A percentile compares a stretch with the other conserved stretches of the same genome.
phyloP scores from a whole-genome alignment of 148 eudicot genomes.

The Cornus controversa region DNA sequence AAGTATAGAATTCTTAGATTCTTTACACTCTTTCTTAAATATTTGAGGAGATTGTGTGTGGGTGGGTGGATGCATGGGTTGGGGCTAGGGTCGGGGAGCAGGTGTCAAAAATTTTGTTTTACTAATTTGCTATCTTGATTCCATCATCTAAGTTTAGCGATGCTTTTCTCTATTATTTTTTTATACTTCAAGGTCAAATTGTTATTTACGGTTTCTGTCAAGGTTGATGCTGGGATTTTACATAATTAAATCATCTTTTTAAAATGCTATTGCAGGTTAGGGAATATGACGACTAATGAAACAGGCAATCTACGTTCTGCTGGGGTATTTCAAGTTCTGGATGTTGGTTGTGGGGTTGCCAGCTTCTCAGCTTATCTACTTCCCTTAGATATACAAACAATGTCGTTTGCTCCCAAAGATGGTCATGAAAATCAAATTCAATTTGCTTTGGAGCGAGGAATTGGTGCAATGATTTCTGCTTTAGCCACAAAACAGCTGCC shows the following conservation, averaged over 20 bases:
- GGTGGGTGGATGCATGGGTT: no score
- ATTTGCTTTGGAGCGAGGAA: slow-evolving; percentile 93
- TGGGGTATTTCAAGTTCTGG: slow-evolving; percentile 87
- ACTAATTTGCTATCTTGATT: not conserved
- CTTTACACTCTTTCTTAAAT: no score
- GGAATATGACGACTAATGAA: slow-evolving; percentile 85
- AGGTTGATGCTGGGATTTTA: not conserved
- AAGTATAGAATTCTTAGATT: no score
- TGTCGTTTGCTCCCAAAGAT: slow-evolving; percentile 99
- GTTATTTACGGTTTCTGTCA: not conserved
- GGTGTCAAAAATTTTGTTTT: no score
- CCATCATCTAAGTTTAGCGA: slow-evolving; percentile 2
- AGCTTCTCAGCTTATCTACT: slow-evolving; percentile 92
- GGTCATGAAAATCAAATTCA: slow-evolving; percentile 97
- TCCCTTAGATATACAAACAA: slow-evolving; percentile 70
- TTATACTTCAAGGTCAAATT: slow-evolving; percentile 11
- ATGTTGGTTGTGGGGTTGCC: slow-evolving; percentile 99
- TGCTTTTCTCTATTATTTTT: not conserved
- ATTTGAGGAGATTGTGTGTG: no score
- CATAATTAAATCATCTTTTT: not conserved
- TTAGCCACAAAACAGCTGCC: slow-evolving; percentile 89
- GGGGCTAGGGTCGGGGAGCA: no score
- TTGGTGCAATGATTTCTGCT: slow-evolving; percentile 90
- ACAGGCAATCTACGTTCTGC: slow-evolving; percentile 77
- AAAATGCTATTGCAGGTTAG: slow-evolving; percentile 56